phyloP scores from a whole-genome alignment of 108 stramenopile species.

The Skeletonema marinoi region DNA sequence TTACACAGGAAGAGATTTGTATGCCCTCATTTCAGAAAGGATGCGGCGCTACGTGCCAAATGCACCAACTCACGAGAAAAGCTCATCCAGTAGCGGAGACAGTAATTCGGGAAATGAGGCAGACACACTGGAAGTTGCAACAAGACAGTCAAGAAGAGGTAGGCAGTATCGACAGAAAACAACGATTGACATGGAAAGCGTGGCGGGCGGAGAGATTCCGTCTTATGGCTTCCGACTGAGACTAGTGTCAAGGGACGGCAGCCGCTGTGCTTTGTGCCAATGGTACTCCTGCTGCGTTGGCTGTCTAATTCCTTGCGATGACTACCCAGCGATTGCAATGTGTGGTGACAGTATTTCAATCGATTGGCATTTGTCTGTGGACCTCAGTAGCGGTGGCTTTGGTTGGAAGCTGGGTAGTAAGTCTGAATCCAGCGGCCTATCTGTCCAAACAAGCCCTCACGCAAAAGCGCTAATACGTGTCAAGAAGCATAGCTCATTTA shows the following conservation, averaged over 20 bases:
- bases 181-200: conserved; percentile 70
- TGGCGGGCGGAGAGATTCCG: conserved; percentile 77
- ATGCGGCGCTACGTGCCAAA: conserved; percentile 66
- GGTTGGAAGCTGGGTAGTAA: conserved; percentile 54
- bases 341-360: conserved; percentile 85
- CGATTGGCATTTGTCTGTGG: conserved; percentile 90
- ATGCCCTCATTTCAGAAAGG: conserved; percentile 72
- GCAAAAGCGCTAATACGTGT: conserved; percentile 44
- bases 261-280: conserved; percentile 75
- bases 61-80: conserved; percentile 42
- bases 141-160: conserved; percentile 31
- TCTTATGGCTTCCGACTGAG: conserved; percentile 85
- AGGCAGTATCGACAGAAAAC: conserved; percentile 59
- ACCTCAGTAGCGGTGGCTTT: conserved; percentile 78
- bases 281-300: conserved; percentile 91
- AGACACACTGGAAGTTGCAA: conserved; percentile 6
- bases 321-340: conserved; percentile 69
- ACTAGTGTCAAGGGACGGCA: conserved; percentile 76
- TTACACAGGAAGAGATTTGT: conserved; percentile 75
- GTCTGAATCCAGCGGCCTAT: conserved; percentile 22
- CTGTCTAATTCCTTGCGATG: conserved; percentile 85
- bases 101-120: not conserved
- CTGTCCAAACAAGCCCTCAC: conserved; percentile 30
- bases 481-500: conserved; percentile 74
- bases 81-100: not conserved